These are phyloP conservation scores for Entonaema liquescens DNA, from an alignment of 495 filamentous ascomycete species.

Conservation along the genomic window DNA sequence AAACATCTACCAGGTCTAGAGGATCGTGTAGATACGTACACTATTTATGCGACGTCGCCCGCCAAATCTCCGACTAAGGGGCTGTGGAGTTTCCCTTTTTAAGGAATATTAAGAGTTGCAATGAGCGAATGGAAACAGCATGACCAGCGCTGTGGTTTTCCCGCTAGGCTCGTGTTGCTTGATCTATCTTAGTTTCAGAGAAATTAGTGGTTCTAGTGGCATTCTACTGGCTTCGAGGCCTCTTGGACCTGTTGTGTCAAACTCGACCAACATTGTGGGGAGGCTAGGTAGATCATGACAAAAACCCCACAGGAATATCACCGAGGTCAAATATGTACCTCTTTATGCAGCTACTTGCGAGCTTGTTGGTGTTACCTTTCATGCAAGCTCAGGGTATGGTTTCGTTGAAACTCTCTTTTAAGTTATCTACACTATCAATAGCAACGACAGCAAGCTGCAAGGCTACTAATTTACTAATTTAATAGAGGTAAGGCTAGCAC, in stretches of 20 bases:
- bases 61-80: conserved; percentile 24
- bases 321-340: conserved; percentile 4
- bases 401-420: conserved; percentile 4
- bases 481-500: conserved; percentile 4
- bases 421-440: background rate
- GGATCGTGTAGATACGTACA: background rate
- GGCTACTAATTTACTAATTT: conserved; percentile 9
- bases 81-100: background rate
- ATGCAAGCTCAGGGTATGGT: conserved; percentile 3
- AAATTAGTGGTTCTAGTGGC: conserved; percentile 28
- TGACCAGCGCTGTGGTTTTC: background rate
- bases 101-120: background rate
- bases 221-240: conserved; percentile 29
- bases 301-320: conserved; percentile 15
- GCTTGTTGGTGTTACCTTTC: conserved; percentile 3
- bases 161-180: conserved; percentile 18
- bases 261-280: conserved; percentile 6
- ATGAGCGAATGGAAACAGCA: conserved; percentile 13
- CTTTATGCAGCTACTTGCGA: background rate
- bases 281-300: conserved; percentile 9
- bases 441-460: conserved; percentile 16
- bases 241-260: conserved; percentile 20
- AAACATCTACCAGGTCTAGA: background rate
- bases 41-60: conserved; percentile 7
- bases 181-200: conserved; percentile 16